Conservation (phyloP, 2,329 filamentous ascomycete genomes). For the Plectosphaerella sp. region DNA sequence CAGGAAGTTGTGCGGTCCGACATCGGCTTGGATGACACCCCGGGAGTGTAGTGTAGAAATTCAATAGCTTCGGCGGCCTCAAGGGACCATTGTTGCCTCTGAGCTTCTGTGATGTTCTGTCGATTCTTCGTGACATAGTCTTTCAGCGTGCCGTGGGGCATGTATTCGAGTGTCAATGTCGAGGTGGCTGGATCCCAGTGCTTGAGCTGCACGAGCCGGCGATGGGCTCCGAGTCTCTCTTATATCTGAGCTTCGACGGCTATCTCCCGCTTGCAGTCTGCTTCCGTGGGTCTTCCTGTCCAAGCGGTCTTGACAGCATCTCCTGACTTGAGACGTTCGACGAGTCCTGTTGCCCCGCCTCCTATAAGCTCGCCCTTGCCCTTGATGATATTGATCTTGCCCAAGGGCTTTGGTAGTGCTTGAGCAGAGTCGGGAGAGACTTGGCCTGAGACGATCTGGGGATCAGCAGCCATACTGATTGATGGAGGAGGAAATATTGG, state of each 20-base stretch:
- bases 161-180: slow-evolving; percentile 1
- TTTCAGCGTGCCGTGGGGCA: slow-evolving; percentile 4
- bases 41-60: too few species aligned
- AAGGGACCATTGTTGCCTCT: too few species aligned
- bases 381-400: too few species aligned
- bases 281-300: background rate
- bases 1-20: too few species aligned
- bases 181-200: background rate
- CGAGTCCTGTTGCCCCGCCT: slow-evolving; percentile 1
- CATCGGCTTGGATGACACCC: too few species aligned
- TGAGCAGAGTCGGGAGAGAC: too few species aligned
- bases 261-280: slow-evolving; percentile 1
- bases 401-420: too few species aligned
- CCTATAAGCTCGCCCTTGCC: slow-evolving; percentile 1
- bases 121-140: background rate
- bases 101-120: background rate
- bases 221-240: slow-evolving; percentile 2
- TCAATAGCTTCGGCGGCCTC: too few species aligned
- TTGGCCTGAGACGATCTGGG: too few species aligned
- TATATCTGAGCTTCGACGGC: slow-evolving; percentile 2
- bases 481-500: too few species aligned
- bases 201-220: background rate
- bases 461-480: too few species aligned
- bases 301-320: slow-evolving; percentile 3
- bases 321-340: slow-evolving; percentile 1